These are phyloP conservation scores for Paramecium octaurelia DNA, from an alignment of 73 alveolate genomes.

Conservation along the genomic window DNA sequence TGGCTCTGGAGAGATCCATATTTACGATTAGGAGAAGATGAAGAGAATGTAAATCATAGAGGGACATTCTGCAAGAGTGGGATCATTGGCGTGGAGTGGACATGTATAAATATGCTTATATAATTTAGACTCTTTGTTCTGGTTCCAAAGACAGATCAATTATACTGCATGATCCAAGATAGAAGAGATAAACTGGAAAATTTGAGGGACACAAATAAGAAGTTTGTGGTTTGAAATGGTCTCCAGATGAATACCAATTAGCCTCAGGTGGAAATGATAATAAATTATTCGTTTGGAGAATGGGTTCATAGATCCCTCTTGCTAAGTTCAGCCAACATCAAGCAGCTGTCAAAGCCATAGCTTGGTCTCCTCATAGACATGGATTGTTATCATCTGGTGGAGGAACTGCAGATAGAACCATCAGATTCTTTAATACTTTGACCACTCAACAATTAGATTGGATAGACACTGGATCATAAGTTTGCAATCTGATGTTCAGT, in stretches of 20 bases:
- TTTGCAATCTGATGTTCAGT: slow-evolving; percentile 91
- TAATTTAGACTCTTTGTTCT: slow-evolving; percentile 20
- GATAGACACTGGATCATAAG: slow-evolving; percentile 92
- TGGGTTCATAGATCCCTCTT: slow-evolving; percentile 70
- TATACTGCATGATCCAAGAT: slow-evolving; percentile 43
- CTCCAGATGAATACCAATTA: slow-evolving; percentile 73
- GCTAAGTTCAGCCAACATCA: slow-evolving; percentile 73
- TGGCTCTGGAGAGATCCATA: slow-evolving; percentile 57
- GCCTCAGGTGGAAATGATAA: slow-evolving; percentile 99
- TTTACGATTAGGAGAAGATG: slow-evolving; percentile 86
- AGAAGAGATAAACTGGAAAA: slow-evolving; percentile 47
- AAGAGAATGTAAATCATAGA: slow-evolving; percentile 71
- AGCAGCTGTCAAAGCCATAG: slow-evolving; percentile 98
- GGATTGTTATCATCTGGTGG: slow-evolving; percentile 94
- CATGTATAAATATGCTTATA: not conserved
- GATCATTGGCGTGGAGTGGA: slow-evolving; percentile 94
- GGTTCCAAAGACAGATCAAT: slow-evolving; percentile 60
- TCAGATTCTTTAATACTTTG: slow-evolving; percentile 95
- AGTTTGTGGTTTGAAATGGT: slow-evolving; percentile 96
- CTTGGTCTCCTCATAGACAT: slow-evolving; percentile 96
- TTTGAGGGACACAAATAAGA: slow-evolving; percentile 83
- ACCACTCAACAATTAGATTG: slow-evolving; percentile 72
- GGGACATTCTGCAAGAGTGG: slow-evolving; percentile 97
- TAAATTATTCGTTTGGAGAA: slow-evolving; percentile 94
- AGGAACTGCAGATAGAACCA: slow-evolving; percentile 96